A percentile compares a stretch with the other conserved stretches of the same genome.
These are phyloP conservation scores for Amesomyces nigricolor DNA, from an alignment of 2,329 filamentous ascomycete genomes.

Conservation along the genomic window DNA sequence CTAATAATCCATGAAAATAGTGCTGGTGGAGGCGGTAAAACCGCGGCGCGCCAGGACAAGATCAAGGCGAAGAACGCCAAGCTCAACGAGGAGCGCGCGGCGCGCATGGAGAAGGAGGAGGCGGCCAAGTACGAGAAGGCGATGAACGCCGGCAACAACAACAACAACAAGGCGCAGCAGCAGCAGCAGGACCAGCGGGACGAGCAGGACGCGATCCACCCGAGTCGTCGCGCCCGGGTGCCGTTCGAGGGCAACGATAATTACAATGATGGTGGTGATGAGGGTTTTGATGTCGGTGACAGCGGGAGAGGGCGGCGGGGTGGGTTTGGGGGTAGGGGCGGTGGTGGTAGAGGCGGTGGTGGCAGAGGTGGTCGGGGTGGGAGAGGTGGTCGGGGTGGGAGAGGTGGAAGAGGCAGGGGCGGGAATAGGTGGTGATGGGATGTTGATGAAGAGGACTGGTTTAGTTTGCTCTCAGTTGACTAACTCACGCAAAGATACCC, in stretches of 20 bases:
- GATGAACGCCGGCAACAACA: slow-evolving; percentile 22
- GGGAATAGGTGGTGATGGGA: background rate
- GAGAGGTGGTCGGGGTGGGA: too few species aligned
- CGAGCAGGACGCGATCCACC: slow-evolving; percentile 41
- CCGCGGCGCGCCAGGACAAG: slow-evolving; percentile 63
- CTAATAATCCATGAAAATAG: slow-evolving; percentile 35
- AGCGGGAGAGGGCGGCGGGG: too few species aligned
- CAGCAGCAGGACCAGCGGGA: slow-evolving; percentile 17
- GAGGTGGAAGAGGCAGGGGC: background rate
- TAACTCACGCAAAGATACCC: slow-evolving; percentile 10
- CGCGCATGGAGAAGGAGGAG: slow-evolving; percentile 42
- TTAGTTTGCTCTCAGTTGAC: background rate
- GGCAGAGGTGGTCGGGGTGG: background rate
- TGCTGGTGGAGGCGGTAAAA: slow-evolving; percentile 81
- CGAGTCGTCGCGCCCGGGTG: slow-evolving; percentile 42
- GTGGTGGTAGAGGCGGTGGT: background rate
- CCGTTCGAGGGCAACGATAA: slow-evolving; percentile 15
- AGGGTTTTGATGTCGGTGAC: too few species aligned
- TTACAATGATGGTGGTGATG: too few species aligned
- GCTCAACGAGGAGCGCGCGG: slow-evolving; percentile 60
- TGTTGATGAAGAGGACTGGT: background rate
- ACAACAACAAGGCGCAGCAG: slow-evolving; percentile 27
- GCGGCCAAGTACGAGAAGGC: slow-evolving; percentile 34
- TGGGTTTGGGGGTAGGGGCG: background rate
- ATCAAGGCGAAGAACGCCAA: slow-evolving; percentile 82